These are phyloP conservation scores for Suhomyces pyralidae DNA, from an alignment of 805 yeast species.

Conservation along the genomic window DNA sequence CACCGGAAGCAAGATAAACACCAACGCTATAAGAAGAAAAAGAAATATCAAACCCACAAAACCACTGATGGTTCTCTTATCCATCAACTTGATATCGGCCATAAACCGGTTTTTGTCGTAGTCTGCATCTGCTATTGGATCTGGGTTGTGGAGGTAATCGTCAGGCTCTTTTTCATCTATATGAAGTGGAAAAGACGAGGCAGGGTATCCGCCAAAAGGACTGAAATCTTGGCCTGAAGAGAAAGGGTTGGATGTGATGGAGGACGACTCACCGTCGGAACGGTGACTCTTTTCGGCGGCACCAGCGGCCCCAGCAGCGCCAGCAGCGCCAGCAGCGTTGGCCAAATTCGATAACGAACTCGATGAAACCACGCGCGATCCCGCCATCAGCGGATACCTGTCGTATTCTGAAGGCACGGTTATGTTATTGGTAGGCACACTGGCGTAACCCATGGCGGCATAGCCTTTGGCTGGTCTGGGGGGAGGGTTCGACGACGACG, in stretches of 20 bases:
- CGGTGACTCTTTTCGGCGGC: slow-evolving; percentile 1
- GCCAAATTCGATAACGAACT: slow-evolving; percentile 21
- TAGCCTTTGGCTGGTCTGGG: slow-evolving; percentile 2
- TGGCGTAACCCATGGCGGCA: slow-evolving; percentile 2
- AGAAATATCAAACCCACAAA: slow-evolving; percentile 19
- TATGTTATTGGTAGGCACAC: slow-evolving; percentile 14
- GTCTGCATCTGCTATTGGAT: slow-evolving; percentile 28
- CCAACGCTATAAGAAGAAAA: slow-evolving; percentile 13
- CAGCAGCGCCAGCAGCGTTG: slow-evolving; percentile 3
- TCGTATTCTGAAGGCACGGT: slow-evolving; percentile 58
- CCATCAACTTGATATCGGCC: slow-evolving; percentile 23
- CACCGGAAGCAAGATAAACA: slow-evolving; percentile 23
- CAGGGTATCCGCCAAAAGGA: slow-evolving; percentile 31
- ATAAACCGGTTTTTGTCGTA: slow-evolving; percentile 27
- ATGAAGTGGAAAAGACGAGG: slow-evolving; percentile 25
- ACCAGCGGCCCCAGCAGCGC: slow-evolving; percentile 4
- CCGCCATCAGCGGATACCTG: slow-evolving; percentile 63
- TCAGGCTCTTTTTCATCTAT: slow-evolving; percentile 29
- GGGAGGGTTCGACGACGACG: not conserved
- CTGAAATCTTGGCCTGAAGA: slow-evolving; percentile 20
- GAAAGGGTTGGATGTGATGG: slow-evolving; percentile 20
- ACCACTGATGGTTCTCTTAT: slow-evolving; percentile 21
- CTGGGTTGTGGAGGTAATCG: slow-evolving; percentile 30
- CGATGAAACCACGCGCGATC: slow-evolving; percentile 57
- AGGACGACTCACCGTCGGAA: slow-evolving; percentile 10